Percentiles rank a stretch among this genome's conserved stretches.
Evolutionary conservation across 495 filamentous ascomycete species (phyloP).

Genomic region (Letharia columbiana): DNA sequence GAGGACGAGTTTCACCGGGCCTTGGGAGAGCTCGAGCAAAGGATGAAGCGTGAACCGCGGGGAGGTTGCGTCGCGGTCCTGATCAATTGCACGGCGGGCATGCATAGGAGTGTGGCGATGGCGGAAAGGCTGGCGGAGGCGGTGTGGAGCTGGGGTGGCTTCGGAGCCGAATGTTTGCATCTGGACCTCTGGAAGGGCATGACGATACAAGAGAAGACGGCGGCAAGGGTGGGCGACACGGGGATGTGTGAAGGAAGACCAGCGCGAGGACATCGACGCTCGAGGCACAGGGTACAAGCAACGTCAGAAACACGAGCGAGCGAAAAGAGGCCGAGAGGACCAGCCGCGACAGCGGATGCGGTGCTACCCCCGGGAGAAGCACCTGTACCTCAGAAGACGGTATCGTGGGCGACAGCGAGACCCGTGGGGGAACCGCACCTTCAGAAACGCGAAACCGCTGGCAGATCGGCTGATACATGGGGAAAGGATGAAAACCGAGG

Average conservation of each 20-base stretch:
- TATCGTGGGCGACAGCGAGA: not conserved
- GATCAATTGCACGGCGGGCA: constrained; percentile 1
- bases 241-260: not conserved
- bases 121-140: not conserved
- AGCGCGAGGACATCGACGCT: not conserved
- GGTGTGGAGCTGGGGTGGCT: not conserved
- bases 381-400: not conserved
- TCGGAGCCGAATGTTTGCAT: constrained; percentile 5
- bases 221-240: not conserved
- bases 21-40: not conserved
- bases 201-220: not conserved
- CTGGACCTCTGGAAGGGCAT: constrained; percentile 1
- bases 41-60: not conserved
- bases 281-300: not conserved
- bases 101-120: constrained; percentile 14
- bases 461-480: not conserved
- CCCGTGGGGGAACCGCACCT: not conserved
- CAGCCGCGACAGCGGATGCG: not conserved
- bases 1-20: not conserved
- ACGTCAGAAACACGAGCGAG: not conserved
- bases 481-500: not conserved
- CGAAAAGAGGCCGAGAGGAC: not conserved
- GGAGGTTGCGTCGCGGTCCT: constrained; percentile 1
- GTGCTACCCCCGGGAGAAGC: not conserved
- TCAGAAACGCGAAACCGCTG: not conserved